Conservation (phyloP, 2,329 filamentous ascomycete species). For the Cladorrhinum sp. region DNA sequence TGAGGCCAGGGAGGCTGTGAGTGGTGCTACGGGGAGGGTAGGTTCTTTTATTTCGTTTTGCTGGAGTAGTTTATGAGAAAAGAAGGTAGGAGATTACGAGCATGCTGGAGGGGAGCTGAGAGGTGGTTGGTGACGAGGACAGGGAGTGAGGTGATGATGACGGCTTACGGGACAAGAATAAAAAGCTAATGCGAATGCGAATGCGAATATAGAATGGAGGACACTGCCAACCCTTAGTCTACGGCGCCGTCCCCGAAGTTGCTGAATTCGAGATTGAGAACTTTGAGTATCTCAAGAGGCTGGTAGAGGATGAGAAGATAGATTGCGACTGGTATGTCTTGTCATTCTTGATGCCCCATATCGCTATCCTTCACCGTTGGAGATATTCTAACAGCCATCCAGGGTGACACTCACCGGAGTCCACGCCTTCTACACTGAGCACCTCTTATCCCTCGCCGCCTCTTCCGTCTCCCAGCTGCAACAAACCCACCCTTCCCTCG, state of each 20-base stretch:
- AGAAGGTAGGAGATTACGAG: background rate
- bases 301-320: slow-evolving; percentile 57
- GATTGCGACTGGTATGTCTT: slow-evolving; percentile 60
- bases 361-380: slow-evolving; percentile 41
- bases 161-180: background rate
- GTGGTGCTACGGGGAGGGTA: slow-evolving; percentile 78
- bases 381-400: slow-evolving; percentile 33
- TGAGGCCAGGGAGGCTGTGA: slow-evolving; percentile 76
- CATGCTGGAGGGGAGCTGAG: background rate
- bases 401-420: slow-evolving; percentile 47
- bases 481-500: slow-evolving; percentile 55
- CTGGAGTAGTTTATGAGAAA: background rate
- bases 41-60: slow-evolving; percentile 32
- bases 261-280: slow-evolving; percentile 71
- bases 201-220: slow-evolving; percentile 54
- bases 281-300: slow-evolving; percentile 55
- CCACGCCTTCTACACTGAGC: slow-evolving; percentile 57
- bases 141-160: background rate
- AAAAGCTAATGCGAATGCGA: background rate
- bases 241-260: slow-evolving; percentile 56
- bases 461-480: slow-evolving; percentile 50
- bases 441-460: slow-evolving; percentile 52
- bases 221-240: slow-evolving; percentile 72
- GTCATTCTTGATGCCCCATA: too few species aligned
- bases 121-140: background rate